Base-by-base conservation (phyloP, 305 asterid species). In the Plantago coronopus region DNA sequence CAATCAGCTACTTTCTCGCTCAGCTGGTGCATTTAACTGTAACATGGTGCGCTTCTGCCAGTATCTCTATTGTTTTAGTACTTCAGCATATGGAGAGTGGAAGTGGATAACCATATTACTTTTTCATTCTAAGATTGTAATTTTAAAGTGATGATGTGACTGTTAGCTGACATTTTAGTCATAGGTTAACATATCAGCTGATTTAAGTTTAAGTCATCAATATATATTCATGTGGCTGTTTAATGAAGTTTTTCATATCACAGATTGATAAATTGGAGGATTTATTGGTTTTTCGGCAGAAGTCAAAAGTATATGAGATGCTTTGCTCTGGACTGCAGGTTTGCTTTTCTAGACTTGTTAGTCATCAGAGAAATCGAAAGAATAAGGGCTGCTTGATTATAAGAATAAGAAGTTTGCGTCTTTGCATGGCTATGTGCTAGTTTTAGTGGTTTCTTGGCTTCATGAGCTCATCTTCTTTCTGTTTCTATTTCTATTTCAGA, bases 221-320 rank as follows among this genome's bases (percentile, higher is more conserved):
- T n/a, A 62, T 47, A 31, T 59, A 49, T 67, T 54, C 48, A 45
- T 53, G 58, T 29, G 54, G 47, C 64, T 62, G 47, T 66, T 61
- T 66, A 60, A 55, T 66, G 54, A 64, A 62, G 46, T 47, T 55
- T 63, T 64, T 58, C 63, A 58, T 64, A 57, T 65, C 74, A 66
- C 76, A 93, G 99, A 74, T 89, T 76, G 94, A 85, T 74, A 65
- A 61, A 68, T 72, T 89, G 67, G 85, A 83, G 70, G 88, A 79
- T 70, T 31, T 64, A 51, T 73, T 87, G 73, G 64, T 57, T 67
- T 75, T 64, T 75, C 77, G 67, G 83, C 82, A 78, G 78, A 83
- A 81, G 79, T 74, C 78, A 66, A 82, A 89, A 66, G 76, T 63
- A 54, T 93, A 80, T 69, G 86, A 80, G 68, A 65, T 79, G 77